Evolutionary conservation across 768 basidiomycete species (phyloP).

Genomic region (Leccinum incarnatum): DNA sequence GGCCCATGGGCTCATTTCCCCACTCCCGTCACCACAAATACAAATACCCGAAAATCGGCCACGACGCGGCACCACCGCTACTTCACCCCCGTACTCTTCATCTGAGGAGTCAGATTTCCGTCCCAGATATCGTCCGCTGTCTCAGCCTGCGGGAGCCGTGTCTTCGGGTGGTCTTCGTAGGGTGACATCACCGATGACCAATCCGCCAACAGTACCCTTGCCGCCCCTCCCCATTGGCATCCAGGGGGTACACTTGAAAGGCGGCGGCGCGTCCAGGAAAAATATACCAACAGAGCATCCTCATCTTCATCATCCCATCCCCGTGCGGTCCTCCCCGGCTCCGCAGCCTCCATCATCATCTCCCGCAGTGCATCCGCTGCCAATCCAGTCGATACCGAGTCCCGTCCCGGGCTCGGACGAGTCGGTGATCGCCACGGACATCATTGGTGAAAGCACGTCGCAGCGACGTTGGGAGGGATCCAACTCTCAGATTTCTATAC

Average conservation of each 20-base stretch:
- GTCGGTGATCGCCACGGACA: neutral
- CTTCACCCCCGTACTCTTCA: constrained; percentile 3
- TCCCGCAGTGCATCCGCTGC: constrained; percentile 13
- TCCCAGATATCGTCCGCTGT: neutral
- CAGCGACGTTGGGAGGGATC: constrained; percentile 10
- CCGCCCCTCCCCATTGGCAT: constrained; percentile 21
- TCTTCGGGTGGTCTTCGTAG: constrained; percentile 6
- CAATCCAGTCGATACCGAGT: constrained; percentile 18
- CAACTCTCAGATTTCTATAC: neutral
- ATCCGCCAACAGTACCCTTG: constrained; percentile 20
- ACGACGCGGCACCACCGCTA: neutral
- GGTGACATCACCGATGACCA: constrained; percentile 8
- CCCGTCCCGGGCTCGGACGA: constrained; percentile 14
- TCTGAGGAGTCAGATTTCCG: constrained; percentile 7
- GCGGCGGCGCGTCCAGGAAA: neutral
- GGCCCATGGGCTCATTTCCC: neutral
- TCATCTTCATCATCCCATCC: constrained; percentile 5
- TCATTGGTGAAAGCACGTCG: neutral
- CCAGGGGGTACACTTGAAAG: neutral
- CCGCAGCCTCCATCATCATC: neutral
- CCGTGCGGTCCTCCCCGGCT: neutral
- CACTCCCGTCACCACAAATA: neutral
- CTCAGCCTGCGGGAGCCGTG: neutral
- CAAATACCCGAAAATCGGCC: constrained; percentile 1
- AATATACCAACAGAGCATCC: neutral